phyloP scores from a whole-genome alignment of 495 filamentous ascomycete species.

The Durotheca rogersii region DNA sequence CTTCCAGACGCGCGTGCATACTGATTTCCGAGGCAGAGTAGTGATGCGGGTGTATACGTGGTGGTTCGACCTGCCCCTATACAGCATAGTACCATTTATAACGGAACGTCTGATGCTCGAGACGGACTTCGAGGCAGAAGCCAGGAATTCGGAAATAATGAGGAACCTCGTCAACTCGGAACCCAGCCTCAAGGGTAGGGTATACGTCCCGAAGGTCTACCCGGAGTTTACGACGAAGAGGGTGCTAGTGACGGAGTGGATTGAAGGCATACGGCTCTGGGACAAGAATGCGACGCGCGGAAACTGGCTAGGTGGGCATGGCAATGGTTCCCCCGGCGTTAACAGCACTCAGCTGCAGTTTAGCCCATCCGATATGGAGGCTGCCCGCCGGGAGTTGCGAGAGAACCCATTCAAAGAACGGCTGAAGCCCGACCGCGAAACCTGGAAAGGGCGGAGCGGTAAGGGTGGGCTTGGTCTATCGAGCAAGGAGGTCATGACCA shows the following conservation, averaged over 20 bases:
- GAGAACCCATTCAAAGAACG: slow-evolving; percentile 49
- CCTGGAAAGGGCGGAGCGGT: slow-evolving; percentile 70
- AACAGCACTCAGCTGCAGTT: slow-evolving; percentile 64
- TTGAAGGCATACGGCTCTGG: slow-evolving; percentile 89
- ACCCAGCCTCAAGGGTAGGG: slow-evolving; percentile 69
- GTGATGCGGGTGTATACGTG: slow-evolving; percentile 74
- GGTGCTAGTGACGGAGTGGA: slow-evolving; percentile 95
- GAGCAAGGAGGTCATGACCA: slow-evolving; percentile 85
- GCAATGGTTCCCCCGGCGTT: slow-evolving; percentile 73
- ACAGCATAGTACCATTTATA: slow-evolving; percentile 85
- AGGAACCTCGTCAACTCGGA: slow-evolving; percentile 72
- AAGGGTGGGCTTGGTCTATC: slow-evolving; percentile 80
- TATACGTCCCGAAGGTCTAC: slow-evolving; percentile 86
- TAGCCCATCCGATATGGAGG: slow-evolving; percentile 42
- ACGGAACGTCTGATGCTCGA: slow-evolving; percentile 83
- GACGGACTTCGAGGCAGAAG: slow-evolving; percentile 92
- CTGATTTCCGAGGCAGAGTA: slow-evolving; percentile 48
- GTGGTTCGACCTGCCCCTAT: slow-evolving; percentile 85
- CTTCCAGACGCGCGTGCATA: no score
- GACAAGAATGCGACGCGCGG: slow-evolving; percentile 75
- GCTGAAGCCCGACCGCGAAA: slow-evolving; percentile 75
- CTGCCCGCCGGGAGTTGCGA: slow-evolving; percentile 43
- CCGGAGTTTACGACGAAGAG: slow-evolving; percentile 77
- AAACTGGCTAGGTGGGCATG: slow-evolving; percentile 74
- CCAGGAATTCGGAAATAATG: slow-evolving; percentile 84